These are phyloP conservation scores for Paspalum notatum DNA, from an alignment of 176 grass and related monocot species.

Conservation along the genomic window DNA sequence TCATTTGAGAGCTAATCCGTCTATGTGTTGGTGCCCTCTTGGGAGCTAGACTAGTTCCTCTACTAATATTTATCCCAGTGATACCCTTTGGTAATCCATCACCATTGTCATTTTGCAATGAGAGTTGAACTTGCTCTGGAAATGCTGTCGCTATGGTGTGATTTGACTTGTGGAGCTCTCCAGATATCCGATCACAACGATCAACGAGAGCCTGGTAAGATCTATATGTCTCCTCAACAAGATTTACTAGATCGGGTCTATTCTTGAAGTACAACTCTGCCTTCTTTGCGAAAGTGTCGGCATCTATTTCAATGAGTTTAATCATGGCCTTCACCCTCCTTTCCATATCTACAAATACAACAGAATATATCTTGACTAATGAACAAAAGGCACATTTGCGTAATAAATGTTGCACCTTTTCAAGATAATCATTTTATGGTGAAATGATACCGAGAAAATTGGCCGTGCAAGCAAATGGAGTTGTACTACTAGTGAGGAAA, in stretches of 20 bases:
- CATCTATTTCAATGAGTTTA: slow-evolving; percentile 77
- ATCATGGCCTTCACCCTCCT: slow-evolving; percentile 67
- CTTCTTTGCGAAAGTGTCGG: slow-evolving; percentile 66
- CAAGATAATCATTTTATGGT: slow-evolving; percentile 16
- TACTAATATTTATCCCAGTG: slow-evolving; percentile 56
- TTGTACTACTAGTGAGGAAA: background rate
- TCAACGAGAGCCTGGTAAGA: slow-evolving; percentile 67
- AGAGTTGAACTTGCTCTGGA: slow-evolving; percentile 75
- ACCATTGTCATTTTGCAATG: slow-evolving; percentile 59
- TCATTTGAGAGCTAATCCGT: slow-evolving; percentile 61
- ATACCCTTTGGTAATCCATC: slow-evolving; percentile 62
- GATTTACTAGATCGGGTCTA: slow-evolving; percentile 59
- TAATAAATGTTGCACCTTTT: background rate
- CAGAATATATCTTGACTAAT: background rate
- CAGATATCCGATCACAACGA: slow-evolving; percentile 49
- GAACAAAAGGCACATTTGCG: background rate
- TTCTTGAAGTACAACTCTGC: slow-evolving; percentile 79
- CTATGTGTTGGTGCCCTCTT: slow-evolving; percentile 56
- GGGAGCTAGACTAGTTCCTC: slow-evolving; percentile 21
- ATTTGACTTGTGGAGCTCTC: slow-evolving; percentile 92
- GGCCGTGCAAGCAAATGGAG: background rate
- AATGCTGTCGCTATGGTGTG: slow-evolving; percentile 83
- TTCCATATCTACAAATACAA: slow-evolving; percentile 66
- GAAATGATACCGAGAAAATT: background rate
- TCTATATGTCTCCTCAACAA: slow-evolving; percentile 72